Base-by-base conservation (phyloP, 2,329 filamentous ascomycete species). In the Monilinia aucupariae region DNA sequence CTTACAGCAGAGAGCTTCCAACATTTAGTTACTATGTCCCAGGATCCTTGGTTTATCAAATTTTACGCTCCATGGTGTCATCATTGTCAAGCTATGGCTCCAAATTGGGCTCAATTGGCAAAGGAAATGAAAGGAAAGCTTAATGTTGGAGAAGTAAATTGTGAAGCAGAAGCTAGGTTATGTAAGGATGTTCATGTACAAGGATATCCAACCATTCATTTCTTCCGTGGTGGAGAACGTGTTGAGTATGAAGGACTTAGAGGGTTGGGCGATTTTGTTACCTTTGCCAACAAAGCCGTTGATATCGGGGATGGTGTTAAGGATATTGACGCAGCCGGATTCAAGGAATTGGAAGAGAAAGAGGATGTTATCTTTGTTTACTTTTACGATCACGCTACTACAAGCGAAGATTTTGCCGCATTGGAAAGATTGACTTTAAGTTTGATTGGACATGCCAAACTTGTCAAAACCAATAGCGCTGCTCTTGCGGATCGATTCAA, bases 21-120 rank as follows among this genome's bases (percentile, higher is more conserved):
- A 74, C 86, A 84, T 64, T 80, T 88, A 45, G 92, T 99, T 53
- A 96, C 91, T 3, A 89, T 87, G 74, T 92, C 91, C 0, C 85
- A 90, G 67, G 92, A 97, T 67, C 88, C 92, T 7, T 99, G 94
- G 94, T 97, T 99, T 73, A 86, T 99, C 81, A 99, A 99, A 76
- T 97, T 99, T 75, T 97, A 97, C 75, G 92, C 91, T 22, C 96
- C 94, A 7, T 97, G 93, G 94, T 99, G 94, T 75, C 86, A 87
- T 69, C 94, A 99, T 77, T 99, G 96, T 76, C 90, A 96, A 77
- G 90, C 90, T 45, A 86, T 99, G 82, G 91, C 89, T 43, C 90
- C 94, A 3, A 92, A 86, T 67, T 99, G 94, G 94, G 80, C 86
- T 66, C 89, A 93, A 71, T 85, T 99, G 76, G 90, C 90, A 51